Percentiles rank a stretch among this genome's conserved stretches.
phyloP scores from a whole-genome alignment of 345 rosid genomes.

The Eucalyptus sp. region DNA sequence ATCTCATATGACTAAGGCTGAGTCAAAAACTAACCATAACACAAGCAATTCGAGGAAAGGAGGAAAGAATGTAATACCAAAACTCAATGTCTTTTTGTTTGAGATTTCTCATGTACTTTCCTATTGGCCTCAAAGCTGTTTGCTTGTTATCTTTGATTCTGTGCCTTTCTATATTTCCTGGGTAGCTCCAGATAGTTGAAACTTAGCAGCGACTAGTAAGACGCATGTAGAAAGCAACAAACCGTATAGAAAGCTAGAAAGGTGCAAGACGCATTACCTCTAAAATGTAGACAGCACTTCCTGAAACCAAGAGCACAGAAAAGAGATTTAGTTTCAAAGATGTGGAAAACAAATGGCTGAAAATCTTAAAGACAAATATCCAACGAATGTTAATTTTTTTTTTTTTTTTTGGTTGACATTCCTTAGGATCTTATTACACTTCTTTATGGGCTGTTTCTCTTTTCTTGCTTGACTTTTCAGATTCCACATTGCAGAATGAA shows the following conservation, averaged over 20 bases:
- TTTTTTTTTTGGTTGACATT: no score
- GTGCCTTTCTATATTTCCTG: not conserved
- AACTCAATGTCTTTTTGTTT: not conserved
- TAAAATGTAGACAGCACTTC: no score
- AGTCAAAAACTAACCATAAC: not conserved
- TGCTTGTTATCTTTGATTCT: not conserved
- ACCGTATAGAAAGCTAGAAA: not conserved
- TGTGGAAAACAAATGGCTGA: accelerated
- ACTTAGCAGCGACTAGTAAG: not conserved
- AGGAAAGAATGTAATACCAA: not conserved
- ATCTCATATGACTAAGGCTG: not conserved
- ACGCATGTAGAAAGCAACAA: not conserved
- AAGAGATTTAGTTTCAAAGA: no score
- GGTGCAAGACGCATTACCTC: no score
- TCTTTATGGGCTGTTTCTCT: not conserved
- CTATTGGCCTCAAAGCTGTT: not conserved
- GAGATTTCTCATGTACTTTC: not conserved
- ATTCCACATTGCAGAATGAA: not conserved
- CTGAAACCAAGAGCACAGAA: no score
- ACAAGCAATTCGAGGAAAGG: not conserved
- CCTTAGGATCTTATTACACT: not conserved
- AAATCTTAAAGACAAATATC: no score
- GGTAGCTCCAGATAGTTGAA: not conserved
- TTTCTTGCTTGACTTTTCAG: not conserved
- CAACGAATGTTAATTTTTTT: no score